Evolutionary conservation across 768 basidiomycete genomes (phyloP).

Genomic region (Chalciporus pseudorubinellus): DNA sequence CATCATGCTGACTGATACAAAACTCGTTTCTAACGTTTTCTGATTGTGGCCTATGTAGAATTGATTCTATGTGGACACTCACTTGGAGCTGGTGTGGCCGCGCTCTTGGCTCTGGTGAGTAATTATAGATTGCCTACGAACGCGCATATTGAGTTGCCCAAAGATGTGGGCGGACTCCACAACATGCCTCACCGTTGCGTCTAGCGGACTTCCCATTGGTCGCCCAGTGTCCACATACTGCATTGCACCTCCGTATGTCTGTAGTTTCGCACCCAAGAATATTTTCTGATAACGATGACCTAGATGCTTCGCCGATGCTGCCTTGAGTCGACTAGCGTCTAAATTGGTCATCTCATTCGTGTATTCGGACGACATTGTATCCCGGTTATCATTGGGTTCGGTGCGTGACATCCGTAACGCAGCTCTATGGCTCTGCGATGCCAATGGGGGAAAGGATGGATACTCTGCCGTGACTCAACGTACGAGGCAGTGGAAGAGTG

Average conservation of each 20-base stretch:
- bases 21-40: neutral
- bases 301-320: conserved; percentile 62
- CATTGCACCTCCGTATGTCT: conserved; percentile 73
- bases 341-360: conserved; percentile 74
- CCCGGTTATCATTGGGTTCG: conserved; percentile 73
- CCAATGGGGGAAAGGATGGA: conserved; percentile 45
- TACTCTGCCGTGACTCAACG: conserved; percentile 40
- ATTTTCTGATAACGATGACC: neutral
- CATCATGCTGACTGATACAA: neutral
- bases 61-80: conserved; percentile 81
- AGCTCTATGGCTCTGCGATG: conserved; percentile 78
- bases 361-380: conserved; percentile 80
- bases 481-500: conserved; percentile 64
- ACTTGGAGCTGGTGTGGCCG: conserved; percentile 79
- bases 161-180: conserved; percentile 86
- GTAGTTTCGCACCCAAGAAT: neutral
- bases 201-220: conserved; percentile 67
- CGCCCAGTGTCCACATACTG: conserved; percentile 72
- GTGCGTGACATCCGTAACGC: conserved; percentile 74
- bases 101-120: conserved; percentile 68
- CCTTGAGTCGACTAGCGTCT: conserved; percentile 56
- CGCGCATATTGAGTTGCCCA: neutral
- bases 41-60: conserved; percentile 37
- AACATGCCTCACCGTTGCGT: conserved; percentile 65
- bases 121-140: neutral